phyloP scores from a whole-genome alignment of 2,329 filamentous ascomycete genomes.

The Polychaeton citri region DNA sequence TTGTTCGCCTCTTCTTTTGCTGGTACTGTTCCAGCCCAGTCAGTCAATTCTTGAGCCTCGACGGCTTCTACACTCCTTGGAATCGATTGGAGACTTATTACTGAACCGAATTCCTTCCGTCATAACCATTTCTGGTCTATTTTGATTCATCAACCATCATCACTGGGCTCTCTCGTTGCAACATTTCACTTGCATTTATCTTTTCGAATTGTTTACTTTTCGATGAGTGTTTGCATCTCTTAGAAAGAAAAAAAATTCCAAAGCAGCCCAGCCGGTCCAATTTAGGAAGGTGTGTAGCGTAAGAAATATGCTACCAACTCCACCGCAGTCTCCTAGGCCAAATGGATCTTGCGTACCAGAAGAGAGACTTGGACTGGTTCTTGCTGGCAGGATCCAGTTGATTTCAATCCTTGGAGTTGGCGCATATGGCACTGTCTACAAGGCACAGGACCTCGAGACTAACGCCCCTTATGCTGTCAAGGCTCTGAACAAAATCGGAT shows the following conservation, averaged over 20 bases:
- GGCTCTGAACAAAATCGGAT: slow-evolving; percentile 83
- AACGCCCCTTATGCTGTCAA: slow-evolving; percentile 85
- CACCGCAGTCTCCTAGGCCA: slow-evolving; percentile 33
- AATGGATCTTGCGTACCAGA: slow-evolving; percentile 44
- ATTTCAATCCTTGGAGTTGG: slow-evolving; percentile 79
- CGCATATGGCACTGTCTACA: slow-evolving; percentile 93
- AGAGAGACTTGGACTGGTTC: slow-evolving; percentile 70
- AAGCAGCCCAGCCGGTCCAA: background rate
- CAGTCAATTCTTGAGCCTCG: background rate
- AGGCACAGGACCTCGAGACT: slow-evolving; percentile 70
- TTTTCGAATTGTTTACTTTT: too few species aligned
- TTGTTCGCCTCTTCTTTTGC: background rate
- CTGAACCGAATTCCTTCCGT: too few species aligned
- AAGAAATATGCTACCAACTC: slow-evolving; percentile 23
- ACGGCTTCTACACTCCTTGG: background rate
- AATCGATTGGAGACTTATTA: too few species aligned
- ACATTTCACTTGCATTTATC: too few species aligned
- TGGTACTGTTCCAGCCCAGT: too few species aligned
- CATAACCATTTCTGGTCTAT: too few species aligned
- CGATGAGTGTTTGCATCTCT: too few species aligned
- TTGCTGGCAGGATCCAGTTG: slow-evolving; percentile 73
- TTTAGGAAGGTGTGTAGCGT: background rate
- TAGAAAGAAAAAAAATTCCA: too few species aligned
- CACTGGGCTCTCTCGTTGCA: too few species aligned
- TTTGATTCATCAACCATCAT: too few species aligned